Evolutionary conservation across 2,329 filamentous ascomycete species (phyloP), one percentile per base, ranked within the genome.

Genomic region (Botrytis cinerea): DNA sequence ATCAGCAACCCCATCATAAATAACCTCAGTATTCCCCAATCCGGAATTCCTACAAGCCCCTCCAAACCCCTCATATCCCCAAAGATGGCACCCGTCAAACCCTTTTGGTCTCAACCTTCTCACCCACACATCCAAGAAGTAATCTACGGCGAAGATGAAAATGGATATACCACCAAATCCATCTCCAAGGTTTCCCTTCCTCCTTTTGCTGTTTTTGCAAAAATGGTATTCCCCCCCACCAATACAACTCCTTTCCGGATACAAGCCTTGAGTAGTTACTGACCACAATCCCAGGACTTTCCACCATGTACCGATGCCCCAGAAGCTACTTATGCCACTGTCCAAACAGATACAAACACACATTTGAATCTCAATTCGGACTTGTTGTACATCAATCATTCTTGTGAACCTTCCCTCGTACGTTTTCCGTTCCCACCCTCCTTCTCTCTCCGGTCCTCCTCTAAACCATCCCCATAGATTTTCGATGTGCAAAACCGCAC

Each of bases 341-440:
- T 91, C 40, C 90, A 92, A 82, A 86, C 86, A 75, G 87, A 85
- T 74, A 82, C 82, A 71, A 81, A 87, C 76, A 83, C 82, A 73
- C 90, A 92, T 80, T 81, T 91, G 77, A 86, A 88, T 78, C 83
- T 92, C 61, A 91, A 92, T 83, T 90, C 87, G 78, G 89, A 91
- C 78, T 80, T 92, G 79, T 81, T 92, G 63, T 92, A 91, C 82
- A 89, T 91, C 77, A 92, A 92, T 81, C 90, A 92, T 82, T 90
- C 87, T 7, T 92, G 90, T 81, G 88, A 90, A 78, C 90, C 90
- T 38, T 88, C 87, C 79, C 84, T 92, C 74, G 88, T 90, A 75
- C 84, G 87, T 87, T 32, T 4, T 6, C 10, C n/a, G 18, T 12
- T 9, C 38, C 54, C 35, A 12, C 40, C 32, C 32, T 32, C 32